Evolutionary conservation across 2,329 filamentous ascomycete species (phyloP).

Genomic region (Ustulina deusta): DNA sequence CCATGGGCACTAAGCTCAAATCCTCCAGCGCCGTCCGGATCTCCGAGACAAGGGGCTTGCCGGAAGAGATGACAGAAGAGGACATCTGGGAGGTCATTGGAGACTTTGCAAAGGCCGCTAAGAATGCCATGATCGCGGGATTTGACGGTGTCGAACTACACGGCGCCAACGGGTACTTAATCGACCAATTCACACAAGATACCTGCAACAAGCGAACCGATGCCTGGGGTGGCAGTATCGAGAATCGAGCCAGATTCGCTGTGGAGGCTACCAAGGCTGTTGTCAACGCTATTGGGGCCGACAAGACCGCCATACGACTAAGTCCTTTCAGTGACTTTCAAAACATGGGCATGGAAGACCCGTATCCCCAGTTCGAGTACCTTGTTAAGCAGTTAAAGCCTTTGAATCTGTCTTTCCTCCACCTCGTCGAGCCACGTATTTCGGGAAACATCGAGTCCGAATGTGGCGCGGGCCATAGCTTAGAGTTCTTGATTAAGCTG

Average conservation of each 20-base stretch:
- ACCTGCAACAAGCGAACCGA: constrained; percentile 67
- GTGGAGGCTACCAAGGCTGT: constrained; percentile 67
- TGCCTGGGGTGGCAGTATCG: constrained; percentile 66
- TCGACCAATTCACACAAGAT: constrained; percentile 69
- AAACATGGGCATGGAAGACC: constrained; percentile 68
- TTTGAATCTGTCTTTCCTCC: constrained; percentile 67
- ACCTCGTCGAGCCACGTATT: constrained; percentile 67
- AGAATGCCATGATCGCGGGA: constrained; percentile 70
- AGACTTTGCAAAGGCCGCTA: constrained; percentile 68
- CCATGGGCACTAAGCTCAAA: constrained; percentile 63
- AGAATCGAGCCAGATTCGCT: constrained; percentile 65
- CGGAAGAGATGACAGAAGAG: constrained; percentile 72
- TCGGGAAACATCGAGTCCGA: constrained; percentile 56
- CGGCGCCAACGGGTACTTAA: constrained; percentile 62
- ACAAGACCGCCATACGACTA: constrained; percentile 63
- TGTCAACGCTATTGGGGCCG: constrained; percentile 62
- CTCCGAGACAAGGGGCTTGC: constrained; percentile 63
- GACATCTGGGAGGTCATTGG: constrained; percentile 74
- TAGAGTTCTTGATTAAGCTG: constrained; percentile 59
- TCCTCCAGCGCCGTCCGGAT: constrained; percentile 57
- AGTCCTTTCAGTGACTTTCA: constrained; percentile 68
- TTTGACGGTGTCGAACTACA: constrained; percentile 73
- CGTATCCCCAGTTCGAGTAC: constrained; percentile 68
- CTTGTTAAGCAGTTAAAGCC: constrained; percentile 62
- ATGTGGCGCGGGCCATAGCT: constrained; percentile 49